Conservation (phyloP, 768 basidiomycete genomes). For the Macrolepiota dolichaula region DNA sequence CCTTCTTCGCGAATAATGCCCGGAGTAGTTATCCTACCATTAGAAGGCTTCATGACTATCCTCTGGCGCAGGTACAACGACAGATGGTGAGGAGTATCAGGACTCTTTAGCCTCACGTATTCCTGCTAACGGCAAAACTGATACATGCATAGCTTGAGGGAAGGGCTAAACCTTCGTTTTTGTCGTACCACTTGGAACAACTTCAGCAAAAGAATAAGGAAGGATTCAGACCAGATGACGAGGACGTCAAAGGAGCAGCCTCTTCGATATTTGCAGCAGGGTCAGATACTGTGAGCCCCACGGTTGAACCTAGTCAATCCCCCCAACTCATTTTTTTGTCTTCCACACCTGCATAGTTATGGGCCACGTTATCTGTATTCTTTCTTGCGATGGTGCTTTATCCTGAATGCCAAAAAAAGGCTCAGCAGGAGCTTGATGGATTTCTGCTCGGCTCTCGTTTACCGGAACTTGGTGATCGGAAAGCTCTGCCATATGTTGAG, state of each 20-base stretch:
- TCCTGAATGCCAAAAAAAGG: conserved; percentile 52
- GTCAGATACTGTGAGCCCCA: conserved; percentile 52
- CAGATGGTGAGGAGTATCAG: conserved; percentile 13
- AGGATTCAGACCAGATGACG: not conserved
- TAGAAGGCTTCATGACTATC: conserved; percentile 16
- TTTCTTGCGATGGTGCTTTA: conserved; percentile 64
- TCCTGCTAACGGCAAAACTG: not conserved
- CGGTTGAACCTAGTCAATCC: not conserved
- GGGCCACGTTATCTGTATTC: conserved; percentile 55
- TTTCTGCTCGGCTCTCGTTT: conserved; percentile 48
- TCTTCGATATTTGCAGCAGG: conserved; percentile 72
- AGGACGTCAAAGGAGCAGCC: conserved; percentile 65
- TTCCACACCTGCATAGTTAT: conserved; percentile 40
- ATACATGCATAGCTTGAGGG: not conserved
- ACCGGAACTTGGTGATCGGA: no score
- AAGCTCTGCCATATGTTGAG: conserved; percentile 64
- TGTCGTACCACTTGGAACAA: not conserved
- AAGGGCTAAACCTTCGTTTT: not conserved
- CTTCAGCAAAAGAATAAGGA: not conserved
- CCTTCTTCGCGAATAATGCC: conserved; percentile 17
- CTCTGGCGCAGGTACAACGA: conserved; percentile 14
- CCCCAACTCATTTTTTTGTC: not conserved
- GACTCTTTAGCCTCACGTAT: no score
- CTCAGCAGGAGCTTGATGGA: conserved; percentile 64
- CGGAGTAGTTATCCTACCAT: conserved; percentile 5